Conservation (phyloP, 176 grass and related monocot species). For the Panicum miliaceum region DNA sequence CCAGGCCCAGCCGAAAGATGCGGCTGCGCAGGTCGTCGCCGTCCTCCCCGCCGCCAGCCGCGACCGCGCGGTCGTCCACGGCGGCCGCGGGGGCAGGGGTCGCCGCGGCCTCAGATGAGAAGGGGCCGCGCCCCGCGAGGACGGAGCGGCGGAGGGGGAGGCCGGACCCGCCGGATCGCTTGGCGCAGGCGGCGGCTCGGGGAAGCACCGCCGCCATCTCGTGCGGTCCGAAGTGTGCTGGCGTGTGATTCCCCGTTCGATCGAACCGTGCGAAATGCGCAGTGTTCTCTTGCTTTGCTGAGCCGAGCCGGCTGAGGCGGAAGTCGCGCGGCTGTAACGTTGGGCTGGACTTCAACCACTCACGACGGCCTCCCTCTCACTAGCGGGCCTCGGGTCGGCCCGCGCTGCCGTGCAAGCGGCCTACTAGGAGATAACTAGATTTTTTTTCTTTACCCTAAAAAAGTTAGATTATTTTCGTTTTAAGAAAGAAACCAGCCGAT, state of each 20-base stretch:
- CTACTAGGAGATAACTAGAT: too few relatives aligned
- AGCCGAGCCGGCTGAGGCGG: too few relatives aligned
- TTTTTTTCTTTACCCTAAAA: too few relatives aligned
- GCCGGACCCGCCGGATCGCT: conserved; percentile 17
- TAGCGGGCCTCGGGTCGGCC: too few relatives aligned
- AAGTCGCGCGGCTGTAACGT: too few relatives aligned
- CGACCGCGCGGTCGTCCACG: background rate
- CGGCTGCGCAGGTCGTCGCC: conserved; percentile 63
- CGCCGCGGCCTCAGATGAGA: conserved; percentile 32
- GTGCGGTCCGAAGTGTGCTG: background rate
- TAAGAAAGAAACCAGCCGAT: too few relatives aligned
- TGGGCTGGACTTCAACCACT: too few relatives aligned
- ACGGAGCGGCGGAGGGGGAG: conserved; percentile 28
- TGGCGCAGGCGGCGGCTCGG: conserved; percentile 34
- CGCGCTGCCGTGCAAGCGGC: too few relatives aligned
- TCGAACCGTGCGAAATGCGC: background rate
- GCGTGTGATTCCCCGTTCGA: background rate
- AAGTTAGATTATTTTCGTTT: too few relatives aligned
- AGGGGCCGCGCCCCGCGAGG: background rate
- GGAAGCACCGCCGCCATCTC: conserved; percentile 51
- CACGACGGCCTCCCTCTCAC: too few relatives aligned
- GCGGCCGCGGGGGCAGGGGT: background rate
- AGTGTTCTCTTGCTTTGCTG: too few relatives aligned
- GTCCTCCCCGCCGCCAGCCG: background rate
- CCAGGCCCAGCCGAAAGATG: conserved; percentile 68